Evolutionary conservation across 441 rosid genomes (phyloP).

Genomic region (Capsella rubella): DNA sequence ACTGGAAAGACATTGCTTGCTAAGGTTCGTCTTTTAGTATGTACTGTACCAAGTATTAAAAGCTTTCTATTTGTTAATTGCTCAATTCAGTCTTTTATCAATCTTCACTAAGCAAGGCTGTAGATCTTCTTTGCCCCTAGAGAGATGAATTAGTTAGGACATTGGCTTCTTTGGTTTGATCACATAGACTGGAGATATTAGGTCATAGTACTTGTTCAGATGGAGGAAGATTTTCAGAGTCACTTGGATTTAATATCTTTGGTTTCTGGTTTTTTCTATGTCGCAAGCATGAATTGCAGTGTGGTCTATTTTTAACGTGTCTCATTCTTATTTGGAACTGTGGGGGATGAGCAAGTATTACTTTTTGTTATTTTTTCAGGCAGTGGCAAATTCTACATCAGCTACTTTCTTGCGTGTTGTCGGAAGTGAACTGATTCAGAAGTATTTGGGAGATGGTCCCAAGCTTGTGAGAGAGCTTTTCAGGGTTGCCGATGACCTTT

Average conservation of each 20-base stretch:
- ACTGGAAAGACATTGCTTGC: constrained; percentile 93
- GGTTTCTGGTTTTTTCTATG: no score
- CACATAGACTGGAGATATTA: neutral
- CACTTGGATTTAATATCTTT: neutral
- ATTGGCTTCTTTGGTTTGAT: neutral
- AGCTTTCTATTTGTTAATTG: neutral
- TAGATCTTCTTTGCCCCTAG: neutral
- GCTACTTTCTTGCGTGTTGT: constrained; percentile 96
- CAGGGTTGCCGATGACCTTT: constrained; percentile 93
- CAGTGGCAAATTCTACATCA: constrained; percentile 94
- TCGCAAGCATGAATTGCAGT: no score
- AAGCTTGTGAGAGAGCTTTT: constrained; percentile 94
- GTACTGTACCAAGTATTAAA: neutral
- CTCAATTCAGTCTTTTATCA: neutral
- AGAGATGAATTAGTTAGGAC: neutral
- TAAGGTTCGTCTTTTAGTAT: constrained; percentile 57
- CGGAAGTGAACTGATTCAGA: constrained; percentile 94
- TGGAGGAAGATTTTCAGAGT: neutral
- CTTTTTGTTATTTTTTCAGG: constrained; percentile 49
- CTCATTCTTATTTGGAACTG: neutral
- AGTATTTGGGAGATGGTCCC: constrained; percentile 96
- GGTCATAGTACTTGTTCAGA: neutral
- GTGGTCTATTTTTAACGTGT: neutral
- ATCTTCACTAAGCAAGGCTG: neutral
- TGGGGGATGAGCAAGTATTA: constrained; percentile 7